A percentile compares a stretch with the other conserved stretches of the same genome.
These are phyloP conservation scores for Phylloporus sp. DNA, from an alignment of 768 basidiomycete species.

Conservation along the genomic window DNA sequence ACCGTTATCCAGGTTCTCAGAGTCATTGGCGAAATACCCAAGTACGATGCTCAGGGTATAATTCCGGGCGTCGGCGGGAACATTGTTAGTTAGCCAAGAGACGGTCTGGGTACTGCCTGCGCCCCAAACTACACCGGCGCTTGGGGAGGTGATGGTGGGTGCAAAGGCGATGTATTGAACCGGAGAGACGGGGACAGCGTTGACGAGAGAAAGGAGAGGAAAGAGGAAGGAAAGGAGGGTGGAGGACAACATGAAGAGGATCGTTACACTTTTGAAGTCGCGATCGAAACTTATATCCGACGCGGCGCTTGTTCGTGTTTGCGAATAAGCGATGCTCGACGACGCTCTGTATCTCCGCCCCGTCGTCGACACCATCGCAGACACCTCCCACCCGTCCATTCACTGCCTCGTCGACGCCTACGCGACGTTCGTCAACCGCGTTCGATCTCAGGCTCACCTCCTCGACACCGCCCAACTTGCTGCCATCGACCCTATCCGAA, in stretches of 20 bases:
- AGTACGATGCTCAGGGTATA: slow-evolving; percentile 42
- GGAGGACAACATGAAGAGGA: slow-evolving; percentile 18
- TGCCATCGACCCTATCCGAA: slow-evolving; percentile 29
- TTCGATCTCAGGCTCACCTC: slow-evolving; percentile 26
- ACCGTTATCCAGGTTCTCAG: slow-evolving; percentile 51
- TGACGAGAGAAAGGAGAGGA: slow-evolving; percentile 22
- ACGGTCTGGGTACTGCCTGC: slow-evolving; percentile 36
- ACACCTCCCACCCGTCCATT: slow-evolving; percentile 41
- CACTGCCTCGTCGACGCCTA: slow-evolving; percentile 65
- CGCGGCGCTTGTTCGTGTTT: slow-evolving; percentile 22
- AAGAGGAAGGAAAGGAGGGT: slow-evolving; percentile 32
- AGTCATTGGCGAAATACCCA: slow-evolving; percentile 33
- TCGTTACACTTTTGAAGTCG: neutral
- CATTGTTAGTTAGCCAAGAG: slow-evolving; percentile 35
- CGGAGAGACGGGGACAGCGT: slow-evolving; percentile 26
- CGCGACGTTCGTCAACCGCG: slow-evolving; percentile 41
- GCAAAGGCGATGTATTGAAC: slow-evolving; percentile 34
- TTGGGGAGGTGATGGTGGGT: slow-evolving; percentile 41
- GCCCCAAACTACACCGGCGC: slow-evolving; percentile 32
- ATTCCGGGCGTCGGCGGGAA: slow-evolving; percentile 36
- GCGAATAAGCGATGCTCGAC: no score
- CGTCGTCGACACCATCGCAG: slow-evolving; percentile 42
- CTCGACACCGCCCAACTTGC: slow-evolving; percentile 6
- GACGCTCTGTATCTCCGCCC: slow-evolving; percentile 36
- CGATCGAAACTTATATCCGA: slow-evolving; percentile 17